Evolutionary conservation across 2,329 filamentous ascomycete genomes (phyloP).

Genomic region (Whalleya microplaca): DNA sequence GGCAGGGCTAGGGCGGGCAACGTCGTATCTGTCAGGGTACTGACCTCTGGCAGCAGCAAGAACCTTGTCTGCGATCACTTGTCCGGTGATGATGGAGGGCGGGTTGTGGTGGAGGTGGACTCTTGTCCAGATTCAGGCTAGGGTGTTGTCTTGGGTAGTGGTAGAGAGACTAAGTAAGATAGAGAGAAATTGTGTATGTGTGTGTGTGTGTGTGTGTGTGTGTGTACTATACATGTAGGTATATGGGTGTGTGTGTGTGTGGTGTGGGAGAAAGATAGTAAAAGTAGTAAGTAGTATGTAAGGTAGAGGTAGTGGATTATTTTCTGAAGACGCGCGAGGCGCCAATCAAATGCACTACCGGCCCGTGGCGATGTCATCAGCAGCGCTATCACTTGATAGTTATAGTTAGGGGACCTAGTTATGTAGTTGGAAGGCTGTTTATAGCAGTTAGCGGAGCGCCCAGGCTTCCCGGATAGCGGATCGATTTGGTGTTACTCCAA

Average conservation of each 20-base stretch:
- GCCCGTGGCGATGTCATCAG: neutral
- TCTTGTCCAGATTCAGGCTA: conserved; percentile 6
- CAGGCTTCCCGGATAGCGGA: conserved; percentile 20
- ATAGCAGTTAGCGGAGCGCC: conserved; percentile 10
- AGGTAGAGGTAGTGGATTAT: conserved; percentile 1
- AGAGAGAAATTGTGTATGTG: too few species aligned
- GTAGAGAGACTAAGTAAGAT: conserved; percentile 3
- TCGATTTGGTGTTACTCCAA: conserved; percentile 1
- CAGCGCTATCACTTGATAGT: neutral
- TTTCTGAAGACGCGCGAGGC: conserved; percentile 25
- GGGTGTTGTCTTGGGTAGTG: neutral
- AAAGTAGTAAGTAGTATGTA: neutral
- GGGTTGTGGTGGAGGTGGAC: conserved; percentile 8
- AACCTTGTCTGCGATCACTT: conserved; percentile 23
- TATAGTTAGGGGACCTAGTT: neutral
- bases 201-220: neutral
- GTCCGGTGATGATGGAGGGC: conserved; percentile 11
- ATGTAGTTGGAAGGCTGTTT: neutral
- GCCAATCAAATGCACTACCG: conserved; percentile 27
- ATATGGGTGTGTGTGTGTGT: neutral
- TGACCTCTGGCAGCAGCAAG: conserved; percentile 8
- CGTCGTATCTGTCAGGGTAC: conserved; percentile 19
- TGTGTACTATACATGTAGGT: neutral
- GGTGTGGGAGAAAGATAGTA: neutral
- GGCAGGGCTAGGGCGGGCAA: conserved; percentile 14